Percentiles rank a stretch among this genome's conserved stretches.
phyloP scores from a whole-genome alignment of 1,139 yeast species.

The Zygosaccharomyces pseudobailii region DNA sequence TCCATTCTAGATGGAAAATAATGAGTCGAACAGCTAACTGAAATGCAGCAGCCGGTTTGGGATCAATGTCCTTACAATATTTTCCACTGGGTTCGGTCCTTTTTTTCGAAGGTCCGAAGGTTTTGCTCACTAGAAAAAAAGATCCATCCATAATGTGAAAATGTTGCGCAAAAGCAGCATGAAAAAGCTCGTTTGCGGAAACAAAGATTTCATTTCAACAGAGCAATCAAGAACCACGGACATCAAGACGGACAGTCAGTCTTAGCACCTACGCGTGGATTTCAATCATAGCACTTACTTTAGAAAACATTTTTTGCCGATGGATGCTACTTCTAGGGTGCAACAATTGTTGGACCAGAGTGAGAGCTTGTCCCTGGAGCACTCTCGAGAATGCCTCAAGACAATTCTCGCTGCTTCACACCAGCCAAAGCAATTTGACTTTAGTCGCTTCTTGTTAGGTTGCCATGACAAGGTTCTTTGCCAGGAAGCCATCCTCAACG shows the following conservation, averaged over 20 bases:
- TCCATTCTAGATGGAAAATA: background rate
- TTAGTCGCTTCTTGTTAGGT: constrained; percentile 12
- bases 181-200: background rate
- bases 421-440: background rate
- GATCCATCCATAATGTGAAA: background rate
- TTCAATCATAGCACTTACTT: background rate
- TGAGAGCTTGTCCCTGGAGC: constrained; percentile 4
- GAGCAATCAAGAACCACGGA: too few relatives aligned
- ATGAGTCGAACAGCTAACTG: background rate
- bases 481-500: constrained; percentile 7
- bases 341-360: constrained; percentile 4
- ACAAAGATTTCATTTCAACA: too few relatives aligned
- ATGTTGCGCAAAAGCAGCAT: background rate
- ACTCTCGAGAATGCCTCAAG: constrained; percentile 6
- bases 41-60: too few relatives aligned
- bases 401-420: background rate
- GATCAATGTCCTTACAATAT: too few relatives aligned
- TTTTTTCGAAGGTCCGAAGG: background rate
- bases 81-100: too few relatives aligned
- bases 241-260: background rate
- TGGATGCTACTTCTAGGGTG: constrained; percentile 2
- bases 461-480: constrained; percentile 14
- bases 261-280: background rate
- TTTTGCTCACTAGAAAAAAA: background rate
- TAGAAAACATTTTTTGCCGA: background rate